These are phyloP conservation scores for Eremochloa ophiuroides DNA, from an alignment of 176 grass and related monocot genomes.

Conservation along the genomic window DNA sequence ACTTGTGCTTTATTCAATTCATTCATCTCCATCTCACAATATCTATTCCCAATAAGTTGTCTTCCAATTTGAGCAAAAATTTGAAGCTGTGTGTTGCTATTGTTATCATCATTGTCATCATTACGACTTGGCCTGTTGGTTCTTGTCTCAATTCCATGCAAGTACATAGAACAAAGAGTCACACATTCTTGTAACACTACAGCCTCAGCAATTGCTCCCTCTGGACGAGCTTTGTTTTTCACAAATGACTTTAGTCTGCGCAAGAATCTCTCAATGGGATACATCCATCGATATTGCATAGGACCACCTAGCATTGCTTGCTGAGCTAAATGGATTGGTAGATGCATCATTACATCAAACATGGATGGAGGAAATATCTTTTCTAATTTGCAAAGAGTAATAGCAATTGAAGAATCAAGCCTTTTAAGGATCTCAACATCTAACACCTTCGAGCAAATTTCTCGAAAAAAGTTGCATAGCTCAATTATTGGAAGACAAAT, in stretches of 20 bases:
- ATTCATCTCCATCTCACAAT: too few species aligned
- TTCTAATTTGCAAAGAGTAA: not conserved
- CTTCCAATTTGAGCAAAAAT: too few species aligned
- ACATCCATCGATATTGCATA: not conserved
- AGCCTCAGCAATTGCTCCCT: too few species aligned
- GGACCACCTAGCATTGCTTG: not conserved
- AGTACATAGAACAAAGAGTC: too few species aligned
- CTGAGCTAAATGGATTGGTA: not conserved
- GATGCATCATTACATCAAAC: not conserved
- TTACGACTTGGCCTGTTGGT: too few species aligned
- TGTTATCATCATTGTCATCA: too few species aligned
- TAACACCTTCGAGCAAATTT: not conserved
- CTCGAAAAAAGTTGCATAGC: not conserved
- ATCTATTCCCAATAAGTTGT: too few species aligned
- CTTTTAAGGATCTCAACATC: not conserved
- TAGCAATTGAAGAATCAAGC: not conserved
- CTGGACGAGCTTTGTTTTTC: not conserved
- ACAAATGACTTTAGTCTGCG: too few species aligned
- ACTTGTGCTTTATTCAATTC: too few species aligned
- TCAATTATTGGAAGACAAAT: not conserved
- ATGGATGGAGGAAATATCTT: not conserved
- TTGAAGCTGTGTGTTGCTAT: too few species aligned
- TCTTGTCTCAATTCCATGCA: too few species aligned
- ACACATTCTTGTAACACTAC: too few species aligned
- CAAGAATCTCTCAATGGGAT: not conserved